Evolutionary conservation across 345 rosid species (phyloP).

Genomic region (Raphanus raphanistrum): DNA sequence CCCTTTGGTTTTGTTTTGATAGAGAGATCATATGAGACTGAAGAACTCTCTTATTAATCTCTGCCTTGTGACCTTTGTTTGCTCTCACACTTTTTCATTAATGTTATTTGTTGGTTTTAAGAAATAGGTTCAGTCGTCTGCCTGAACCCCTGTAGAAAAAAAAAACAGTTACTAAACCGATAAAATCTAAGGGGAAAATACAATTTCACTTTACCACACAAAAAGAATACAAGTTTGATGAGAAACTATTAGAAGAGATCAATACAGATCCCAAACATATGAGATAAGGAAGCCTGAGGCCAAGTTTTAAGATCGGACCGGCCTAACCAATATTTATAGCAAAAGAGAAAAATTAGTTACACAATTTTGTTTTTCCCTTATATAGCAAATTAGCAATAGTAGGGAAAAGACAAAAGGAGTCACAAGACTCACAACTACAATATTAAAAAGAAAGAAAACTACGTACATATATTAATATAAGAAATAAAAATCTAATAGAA

Average conservation of each 20-base stretch:
- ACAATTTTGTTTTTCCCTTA: neutral
- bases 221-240: neutral
- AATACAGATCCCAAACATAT: neutral
- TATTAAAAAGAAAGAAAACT: neutral
- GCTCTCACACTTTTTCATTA: neutral
- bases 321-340: neutral
- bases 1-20: conserved; percentile 5
- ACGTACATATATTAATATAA: neutral
- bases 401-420: conserved; percentile 23
- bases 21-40: conserved; percentile 18
- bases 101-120: neutral
- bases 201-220: neutral
- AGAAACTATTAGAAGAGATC: neutral
- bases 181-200: neutral
- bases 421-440: neutral
- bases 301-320: neutral
- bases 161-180: neutral
- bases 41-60: neutral
- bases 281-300: neutral
- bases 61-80: conserved; percentile 3
- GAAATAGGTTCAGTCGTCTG: neutral
- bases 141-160: neutral
- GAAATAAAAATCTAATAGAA: conserved; percentile 5
- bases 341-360: neutral
- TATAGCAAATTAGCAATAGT: neutral